Percentiles rank a stretch among this genome's conserved stretches.
These are phyloP conservation scores for Xylaria sp. DNA, from an alignment of 2,329 filamentous ascomycete genomes.

Conservation along the genomic window DNA sequence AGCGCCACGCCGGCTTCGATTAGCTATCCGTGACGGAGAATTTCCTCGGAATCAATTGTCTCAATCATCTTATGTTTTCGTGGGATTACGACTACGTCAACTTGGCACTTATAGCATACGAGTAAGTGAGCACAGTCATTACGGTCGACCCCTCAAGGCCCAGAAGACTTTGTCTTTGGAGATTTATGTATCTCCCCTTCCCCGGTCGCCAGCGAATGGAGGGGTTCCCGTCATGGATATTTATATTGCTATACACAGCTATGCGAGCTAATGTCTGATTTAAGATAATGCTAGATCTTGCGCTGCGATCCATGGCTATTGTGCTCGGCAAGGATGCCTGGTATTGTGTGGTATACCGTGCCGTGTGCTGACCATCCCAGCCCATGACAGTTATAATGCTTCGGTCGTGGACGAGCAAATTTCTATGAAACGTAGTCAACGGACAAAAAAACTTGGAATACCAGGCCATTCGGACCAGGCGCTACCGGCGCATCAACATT, in stretches of 20 bases:
- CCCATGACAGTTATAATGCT: conserved; percentile 8
- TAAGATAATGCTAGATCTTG: conserved; percentile 32
- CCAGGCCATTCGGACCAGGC: neutral
- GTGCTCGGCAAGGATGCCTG: conserved; percentile 4
- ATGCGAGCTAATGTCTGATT: conserved; percentile 27
- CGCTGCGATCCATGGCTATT: conserved; percentile 16
- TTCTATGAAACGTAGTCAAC: conserved; percentile 2
- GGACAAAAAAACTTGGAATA: neutral
- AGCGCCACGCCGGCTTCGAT: neutral
- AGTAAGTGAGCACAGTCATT: conserved; percentile 1
- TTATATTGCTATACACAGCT: conserved; percentile 22
- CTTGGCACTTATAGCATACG: neutral
- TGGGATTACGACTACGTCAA: conserved; percentile 1
- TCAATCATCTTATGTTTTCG: neutral
- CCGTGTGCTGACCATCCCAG: conserved; percentile 17
- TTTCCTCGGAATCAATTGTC: neutral
- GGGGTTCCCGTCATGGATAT: conserved; percentile 3
- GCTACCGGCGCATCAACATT: conserved; percentile 6
- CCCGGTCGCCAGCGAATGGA: neutral
- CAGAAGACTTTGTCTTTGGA: neutral
- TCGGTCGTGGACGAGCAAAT: conserved; percentile 11
- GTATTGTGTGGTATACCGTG: conserved; percentile 14
- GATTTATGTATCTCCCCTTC: neutral
- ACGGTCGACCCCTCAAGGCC: conserved; percentile 9
- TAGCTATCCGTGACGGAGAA: conserved; percentile 13